A percentile compares a stretch with the other conserved stretches of the same genome.
Evolutionary conservation across 352 stramenopile genomes (phyloP).

Genomic region (Phytopythium boreale): DNA sequence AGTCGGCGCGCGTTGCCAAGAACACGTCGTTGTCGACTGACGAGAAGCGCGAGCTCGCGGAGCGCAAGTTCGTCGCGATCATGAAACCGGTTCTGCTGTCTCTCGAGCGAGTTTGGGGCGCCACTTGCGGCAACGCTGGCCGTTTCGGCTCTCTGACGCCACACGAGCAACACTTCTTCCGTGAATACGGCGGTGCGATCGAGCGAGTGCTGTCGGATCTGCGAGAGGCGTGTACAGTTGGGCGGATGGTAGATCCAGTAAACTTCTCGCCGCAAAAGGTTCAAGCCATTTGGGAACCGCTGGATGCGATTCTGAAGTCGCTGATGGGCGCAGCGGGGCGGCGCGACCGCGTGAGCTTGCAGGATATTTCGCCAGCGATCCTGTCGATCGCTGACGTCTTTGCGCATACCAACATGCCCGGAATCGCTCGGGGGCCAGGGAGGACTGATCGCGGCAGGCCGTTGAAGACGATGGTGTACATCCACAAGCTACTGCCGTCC

Average conservation of each 20-base stretch:
- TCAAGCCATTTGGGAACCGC: constrained; percentile 57
- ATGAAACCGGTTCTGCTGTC: constrained; percentile 79
- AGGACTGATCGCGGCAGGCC: neutral
- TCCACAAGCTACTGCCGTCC: constrained; percentile 10
- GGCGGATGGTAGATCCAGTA: neutral
- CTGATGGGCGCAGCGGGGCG: constrained; percentile 37
- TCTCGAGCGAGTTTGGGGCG: constrained; percentile 56
- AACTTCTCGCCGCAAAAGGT: constrained; percentile 11
- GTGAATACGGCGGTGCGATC: constrained; percentile 56
- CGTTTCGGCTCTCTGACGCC: constrained; percentile 39
- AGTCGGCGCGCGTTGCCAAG: constrained; percentile 62
- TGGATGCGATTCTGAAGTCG: constrained; percentile 70
- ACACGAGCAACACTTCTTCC: constrained; percentile 73
- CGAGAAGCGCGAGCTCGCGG: constrained; percentile 65
- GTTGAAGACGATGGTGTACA: constrained; percentile 19
- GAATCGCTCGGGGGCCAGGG: constrained; percentile 14
- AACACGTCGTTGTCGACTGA: constrained; percentile 56
- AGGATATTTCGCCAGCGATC: constrained; percentile 74
- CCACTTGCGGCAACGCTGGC: constrained; percentile 46
- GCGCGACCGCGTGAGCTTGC: constrained; percentile 50
- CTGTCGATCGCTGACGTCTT: constrained; percentile 35
- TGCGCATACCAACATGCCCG: constrained; percentile 56
- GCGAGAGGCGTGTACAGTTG: constrained; percentile 1
- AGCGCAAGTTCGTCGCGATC: constrained; percentile 75
- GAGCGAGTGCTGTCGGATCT: constrained; percentile 27